phyloP scores from a whole-genome alignment of 306 rosid species.

The Sicyos edulis region DNA sequence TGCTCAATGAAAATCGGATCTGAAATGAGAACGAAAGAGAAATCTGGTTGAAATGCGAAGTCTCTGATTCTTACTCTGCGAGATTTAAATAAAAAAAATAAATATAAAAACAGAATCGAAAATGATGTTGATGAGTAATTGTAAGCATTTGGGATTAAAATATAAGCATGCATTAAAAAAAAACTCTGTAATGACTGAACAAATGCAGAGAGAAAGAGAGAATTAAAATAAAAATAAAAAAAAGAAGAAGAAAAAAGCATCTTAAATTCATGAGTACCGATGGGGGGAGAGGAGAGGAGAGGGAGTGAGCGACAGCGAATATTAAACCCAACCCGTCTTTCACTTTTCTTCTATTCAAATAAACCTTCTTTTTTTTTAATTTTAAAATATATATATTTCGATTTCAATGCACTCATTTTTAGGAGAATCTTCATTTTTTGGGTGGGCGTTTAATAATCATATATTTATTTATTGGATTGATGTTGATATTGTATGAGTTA shows the following conservation, averaged over 20 bases:
- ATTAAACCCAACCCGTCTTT: not conserved
- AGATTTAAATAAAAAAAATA: not conserved
- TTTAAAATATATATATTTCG: too few relatives aligned
- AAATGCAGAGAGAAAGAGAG: not conserved
- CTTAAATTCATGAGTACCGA: conserved; percentile 16
- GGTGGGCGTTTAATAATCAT: too few relatives aligned
- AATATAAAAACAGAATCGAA: not conserved
- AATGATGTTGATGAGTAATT: not conserved
- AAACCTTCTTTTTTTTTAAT: not conserved
- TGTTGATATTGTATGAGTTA: too few relatives aligned
- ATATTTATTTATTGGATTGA: too few relatives aligned
- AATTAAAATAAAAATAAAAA: not conserved
- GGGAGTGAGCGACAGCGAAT: conserved; percentile 15
- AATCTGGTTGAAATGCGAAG: not conserved
- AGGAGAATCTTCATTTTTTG: not conserved
- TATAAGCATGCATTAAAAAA: not conserved
- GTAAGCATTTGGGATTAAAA: not conserved
- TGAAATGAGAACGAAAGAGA: not conserved
- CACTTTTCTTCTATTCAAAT: not conserved
- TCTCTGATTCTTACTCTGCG: not conserved
- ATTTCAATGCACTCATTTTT: not conserved
- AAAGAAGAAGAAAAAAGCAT: not conserved
- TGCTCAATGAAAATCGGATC: not conserved
- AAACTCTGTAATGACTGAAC: not conserved
- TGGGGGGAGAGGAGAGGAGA: too few relatives aligned